Evolutionary conservation across 768 basidiomycete species (phyloP).

Genomic region (Pleurotus sapidus): DNA sequence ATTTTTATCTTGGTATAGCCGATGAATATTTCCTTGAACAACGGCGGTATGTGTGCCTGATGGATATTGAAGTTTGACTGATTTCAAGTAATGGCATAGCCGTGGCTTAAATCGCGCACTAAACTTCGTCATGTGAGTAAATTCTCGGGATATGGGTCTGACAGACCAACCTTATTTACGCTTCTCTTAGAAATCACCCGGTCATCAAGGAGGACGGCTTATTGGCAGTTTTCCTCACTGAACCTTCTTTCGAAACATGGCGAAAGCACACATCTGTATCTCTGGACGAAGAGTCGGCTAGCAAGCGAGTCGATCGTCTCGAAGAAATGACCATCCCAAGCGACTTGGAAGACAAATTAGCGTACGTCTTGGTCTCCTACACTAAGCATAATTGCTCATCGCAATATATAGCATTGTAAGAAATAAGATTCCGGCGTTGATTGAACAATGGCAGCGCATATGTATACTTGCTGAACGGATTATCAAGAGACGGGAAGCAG

Average conservation of each 20-base stretch:
- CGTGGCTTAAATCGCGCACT: slow-evolving; percentile 80
- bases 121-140: slow-evolving; percentile 40
- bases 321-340: slow-evolving; percentile 94
- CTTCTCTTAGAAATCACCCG: slow-evolving; percentile 76
- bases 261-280: slow-evolving; percentile 74
- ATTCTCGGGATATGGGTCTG: slow-evolving; percentile 11
- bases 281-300: slow-evolving; percentile 84
- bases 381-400: background rate
- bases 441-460: slow-evolving; percentile 92
- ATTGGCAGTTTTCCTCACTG: slow-evolving; percentile 76
- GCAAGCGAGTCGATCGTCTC: slow-evolving; percentile 72
- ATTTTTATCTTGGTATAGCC: slow-evolving; percentile 37
- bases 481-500: slow-evolving; percentile 87
- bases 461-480: slow-evolving; percentile 85
- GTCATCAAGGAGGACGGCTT: slow-evolving; percentile 86
- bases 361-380: slow-evolving; percentile 36
- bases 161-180: background rate
- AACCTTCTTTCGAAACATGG: slow-evolving; percentile 85
- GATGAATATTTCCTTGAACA: slow-evolving; percentile 93
- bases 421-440: slow-evolving; percentile 67
- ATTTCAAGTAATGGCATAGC: slow-evolving; percentile 31
- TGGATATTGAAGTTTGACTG: no score
- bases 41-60: slow-evolving; percentile 49
- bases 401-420: slow-evolving; percentile 59
- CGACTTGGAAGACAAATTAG: slow-evolving; percentile 88